Conservation (phyloP, 116 monocot species). For the Papilionanthe hybrid region DNA sequence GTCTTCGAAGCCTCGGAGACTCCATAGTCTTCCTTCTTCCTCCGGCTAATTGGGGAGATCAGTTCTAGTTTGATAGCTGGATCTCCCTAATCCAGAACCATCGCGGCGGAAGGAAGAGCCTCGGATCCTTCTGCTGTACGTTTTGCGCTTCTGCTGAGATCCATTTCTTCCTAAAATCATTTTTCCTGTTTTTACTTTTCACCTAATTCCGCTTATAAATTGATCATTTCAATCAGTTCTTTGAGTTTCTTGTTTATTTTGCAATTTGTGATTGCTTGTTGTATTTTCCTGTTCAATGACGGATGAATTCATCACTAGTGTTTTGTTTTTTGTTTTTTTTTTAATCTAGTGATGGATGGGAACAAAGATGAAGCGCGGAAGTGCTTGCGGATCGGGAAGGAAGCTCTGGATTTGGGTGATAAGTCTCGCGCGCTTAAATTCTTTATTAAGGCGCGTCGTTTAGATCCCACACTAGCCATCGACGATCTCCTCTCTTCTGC, state of each 20-base stretch:
- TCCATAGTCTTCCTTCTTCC: neutral
- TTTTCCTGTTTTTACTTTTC: neutral
- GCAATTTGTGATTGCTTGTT: neutral
- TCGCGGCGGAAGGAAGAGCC: neutral
- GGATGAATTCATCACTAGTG: neutral
- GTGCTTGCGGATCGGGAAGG: conserved; percentile 43
- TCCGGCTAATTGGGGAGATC: neutral
- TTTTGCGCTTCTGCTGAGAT: neutral
- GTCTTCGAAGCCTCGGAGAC: neutral
- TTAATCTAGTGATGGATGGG: conserved; percentile 28
- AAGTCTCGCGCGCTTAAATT: conserved; percentile 38
- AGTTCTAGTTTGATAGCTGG: neutral
- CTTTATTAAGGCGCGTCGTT: conserved; percentile 42
- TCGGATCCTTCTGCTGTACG: neutral
- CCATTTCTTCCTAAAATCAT: neutral
- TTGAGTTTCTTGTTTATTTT: neutral
- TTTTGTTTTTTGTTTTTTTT: neutral
- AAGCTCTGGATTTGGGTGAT: conserved; percentile 31
- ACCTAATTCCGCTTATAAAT: neutral
- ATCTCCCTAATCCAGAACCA: neutral
- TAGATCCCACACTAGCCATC: conserved; percentile 38
- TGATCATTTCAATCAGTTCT: neutral
- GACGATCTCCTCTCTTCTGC: conserved; percentile 25
- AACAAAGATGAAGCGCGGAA: conserved; percentile 58
- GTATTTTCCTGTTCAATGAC: neutral